Evolutionary conservation across 495 filamentous ascomycete genomes (phyloP).

Genomic region (Aspergillus nanangensis): DNA sequence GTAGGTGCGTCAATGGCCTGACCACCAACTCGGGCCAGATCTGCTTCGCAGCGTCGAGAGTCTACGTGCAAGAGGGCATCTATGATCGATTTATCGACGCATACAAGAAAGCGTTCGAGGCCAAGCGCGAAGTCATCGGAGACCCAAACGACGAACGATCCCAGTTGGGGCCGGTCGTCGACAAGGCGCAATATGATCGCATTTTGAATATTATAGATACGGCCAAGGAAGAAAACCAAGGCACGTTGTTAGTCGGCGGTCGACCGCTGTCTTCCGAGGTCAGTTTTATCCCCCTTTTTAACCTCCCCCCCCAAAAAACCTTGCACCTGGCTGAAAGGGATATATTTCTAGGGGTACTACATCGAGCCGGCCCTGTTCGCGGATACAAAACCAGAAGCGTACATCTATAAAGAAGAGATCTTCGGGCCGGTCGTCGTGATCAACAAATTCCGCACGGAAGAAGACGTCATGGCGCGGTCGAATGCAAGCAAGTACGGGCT

Average conservation of each 20-base stretch:
- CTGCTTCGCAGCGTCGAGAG: constrained; percentile 4
- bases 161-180: constrained; percentile 86
- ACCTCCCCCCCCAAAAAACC: too few relatives aligned
- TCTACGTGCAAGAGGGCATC: constrained; percentile 34
- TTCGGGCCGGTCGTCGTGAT: constrained; percentile 47
- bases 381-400: constrained; percentile 19
- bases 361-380: constrained; percentile 38
- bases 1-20: constrained; percentile 1
- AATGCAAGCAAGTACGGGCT: constrained; percentile 42
- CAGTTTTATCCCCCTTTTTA: too few relatives aligned
- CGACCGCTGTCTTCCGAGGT: constrained; percentile 14
- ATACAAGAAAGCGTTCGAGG: constrained; percentile 60
- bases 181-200: constrained; percentile 75
- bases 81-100: constrained; percentile 75
- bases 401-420: constrained; percentile 39
- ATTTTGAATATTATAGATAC: constrained; percentile 83
- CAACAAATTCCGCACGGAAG: constrained; percentile 34
- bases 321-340: too few relatives aligned
- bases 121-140: constrained; percentile 47
- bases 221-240: constrained; percentile 60
- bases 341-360: constrained; percentile 38
- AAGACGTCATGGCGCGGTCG: constrained; percentile 32
- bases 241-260: constrained; percentile 17
- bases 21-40: constrained; percentile 8
- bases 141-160: constrained; percentile 73